phyloP scores from a whole-genome alignment of 2,329 filamentous ascomycete genomes.

The Plectosphaerella sp. region DNA sequence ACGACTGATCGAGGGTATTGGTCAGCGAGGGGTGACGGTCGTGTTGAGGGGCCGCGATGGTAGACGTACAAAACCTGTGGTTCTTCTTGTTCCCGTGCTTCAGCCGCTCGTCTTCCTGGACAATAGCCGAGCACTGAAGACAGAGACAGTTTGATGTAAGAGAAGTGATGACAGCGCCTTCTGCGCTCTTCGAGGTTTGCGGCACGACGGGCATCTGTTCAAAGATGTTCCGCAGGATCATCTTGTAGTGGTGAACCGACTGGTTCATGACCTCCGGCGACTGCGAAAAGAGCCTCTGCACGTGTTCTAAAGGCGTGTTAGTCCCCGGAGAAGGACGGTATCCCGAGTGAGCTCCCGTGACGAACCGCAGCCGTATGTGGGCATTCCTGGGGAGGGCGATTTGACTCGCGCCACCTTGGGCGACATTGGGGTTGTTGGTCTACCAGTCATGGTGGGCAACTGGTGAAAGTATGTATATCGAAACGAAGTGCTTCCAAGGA shows the following conservation, averaged over 20 bases:
- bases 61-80: conserved; percentile 66
- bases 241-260: conserved; percentile 68
- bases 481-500: too few species aligned
- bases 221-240: conserved; percentile 66
- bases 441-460: conserved; percentile 32
- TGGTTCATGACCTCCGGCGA: conserved; percentile 61
- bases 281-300: conserved; percentile 61
- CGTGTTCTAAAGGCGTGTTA: conserved; percentile 53
- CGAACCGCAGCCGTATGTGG: conserved; percentile 62
- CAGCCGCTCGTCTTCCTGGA: conserved; percentile 59
- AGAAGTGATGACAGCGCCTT: conserved; percentile 54
- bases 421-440: conserved; percentile 46
- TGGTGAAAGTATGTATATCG: not conserved
- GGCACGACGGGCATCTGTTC: conserved; percentile 60
- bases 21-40: conserved; percentile 16
- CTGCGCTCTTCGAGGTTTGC: conserved; percentile 58
- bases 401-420: conserved; percentile 58
- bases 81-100: conserved; percentile 65
- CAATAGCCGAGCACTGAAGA: conserved; percentile 67
- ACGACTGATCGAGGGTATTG: conserved; percentile 49
- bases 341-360: conserved; percentile 3
- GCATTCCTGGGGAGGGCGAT: conserved; percentile 51
- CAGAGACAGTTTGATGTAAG: conserved; percentile 68
- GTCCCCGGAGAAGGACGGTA: not conserved
- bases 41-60: too few species aligned